Evolutionary conservation across 208 protist genomes (phyloP), one percentile per base, ranked within the genome.

Genomic region (Trypanosoma theileri): DNA sequence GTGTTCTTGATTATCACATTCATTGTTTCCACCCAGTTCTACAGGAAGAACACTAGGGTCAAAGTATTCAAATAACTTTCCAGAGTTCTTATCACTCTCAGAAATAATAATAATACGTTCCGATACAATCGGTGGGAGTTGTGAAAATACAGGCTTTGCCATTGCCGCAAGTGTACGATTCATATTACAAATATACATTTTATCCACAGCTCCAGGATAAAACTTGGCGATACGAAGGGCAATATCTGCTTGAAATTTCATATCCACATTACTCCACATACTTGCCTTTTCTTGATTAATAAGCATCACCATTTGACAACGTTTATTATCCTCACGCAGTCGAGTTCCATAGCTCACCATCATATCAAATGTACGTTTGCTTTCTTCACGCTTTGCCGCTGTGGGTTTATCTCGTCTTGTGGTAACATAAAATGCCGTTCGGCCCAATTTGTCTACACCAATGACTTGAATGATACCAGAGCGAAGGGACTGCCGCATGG

Each of bases 171-270:
- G 59, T 0, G 71, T 79, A 21, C 79, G 54, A 51, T 70, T 61
- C 86, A 92, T 92, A 35, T 86, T 86, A 69, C 83, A 89, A 24
- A 92, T 76, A 73, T 88, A 89, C 53, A 92, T 83, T 71, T 84
- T 85, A 50, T 82, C 83, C 24, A 92, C 71, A 2, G 46, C 26
- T 4, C 83, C 83, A 9, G 86, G 86, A 60, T 82, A 92, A 52
- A 74, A 92, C 72, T 92, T 92, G 0, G 79, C 50, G 26, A 92
- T 82, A 46, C 86, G 82, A 46, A 89, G 24, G 19, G 83, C 83
- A n/a, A 89, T 61, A 54, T 89, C 78, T 7, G 74, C 79, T 67
- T 89, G 81, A 21, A 86, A 81, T 10, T 61, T 74, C 74, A 92
- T 85, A 73, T 92, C 86, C 3, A 86, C 57, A 64, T 92, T 92